A percentile compares a stretch with the other conserved stretches of the same genome.
These are phyloP conservation scores for Podaxis sp. DNA, from an alignment of 768 basidiomycete genomes.

Conservation along the genomic window DNA sequence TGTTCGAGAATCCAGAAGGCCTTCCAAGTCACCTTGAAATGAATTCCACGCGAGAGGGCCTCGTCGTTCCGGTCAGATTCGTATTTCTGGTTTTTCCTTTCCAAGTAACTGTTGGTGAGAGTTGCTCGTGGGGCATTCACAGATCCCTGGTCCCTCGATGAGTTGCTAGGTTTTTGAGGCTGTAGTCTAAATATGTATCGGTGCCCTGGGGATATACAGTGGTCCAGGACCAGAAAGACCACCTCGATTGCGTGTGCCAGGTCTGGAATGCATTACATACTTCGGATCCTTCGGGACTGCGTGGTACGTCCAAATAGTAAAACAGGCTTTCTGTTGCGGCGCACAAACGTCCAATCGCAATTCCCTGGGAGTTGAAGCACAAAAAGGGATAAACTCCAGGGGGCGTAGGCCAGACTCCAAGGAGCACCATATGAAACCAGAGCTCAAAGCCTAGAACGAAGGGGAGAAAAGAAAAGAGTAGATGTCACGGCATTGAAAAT, in stretches of 20 bases:
- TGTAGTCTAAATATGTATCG: background rate
- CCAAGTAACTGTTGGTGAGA: background rate
- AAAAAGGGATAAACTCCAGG: conserved; percentile 8
- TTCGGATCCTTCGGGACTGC: conserved; percentile 4
- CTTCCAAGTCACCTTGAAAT: conserved; percentile 2
- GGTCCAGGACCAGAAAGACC: background rate
- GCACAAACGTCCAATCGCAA: conserved; percentile 1
- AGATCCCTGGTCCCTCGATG: background rate
- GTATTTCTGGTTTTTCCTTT: background rate
- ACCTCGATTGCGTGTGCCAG: background rate
- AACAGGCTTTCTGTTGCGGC: conserved; percentile 14
- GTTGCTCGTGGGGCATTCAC: no score
- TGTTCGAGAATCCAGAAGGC: conserved; percentile 12
- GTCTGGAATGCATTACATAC: conserved; percentile 12
- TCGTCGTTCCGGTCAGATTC: conserved; percentile 12
- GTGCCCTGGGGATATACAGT: background rate
- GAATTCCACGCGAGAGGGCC: conserved; percentile 15
- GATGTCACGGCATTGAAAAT: background rate
- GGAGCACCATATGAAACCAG: background rate
- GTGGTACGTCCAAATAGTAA: conserved; percentile 2
- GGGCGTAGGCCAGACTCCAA: conserved; percentile 5
- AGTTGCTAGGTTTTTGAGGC: conserved; percentile 1
- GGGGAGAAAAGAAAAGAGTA: background rate
- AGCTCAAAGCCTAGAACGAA: background rate
- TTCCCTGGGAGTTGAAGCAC: conserved; percentile 11